Evolutionary conservation across 495 filamentous ascomycete genomes (phyloP).

Genomic region (Acidomyces sp.): DNA sequence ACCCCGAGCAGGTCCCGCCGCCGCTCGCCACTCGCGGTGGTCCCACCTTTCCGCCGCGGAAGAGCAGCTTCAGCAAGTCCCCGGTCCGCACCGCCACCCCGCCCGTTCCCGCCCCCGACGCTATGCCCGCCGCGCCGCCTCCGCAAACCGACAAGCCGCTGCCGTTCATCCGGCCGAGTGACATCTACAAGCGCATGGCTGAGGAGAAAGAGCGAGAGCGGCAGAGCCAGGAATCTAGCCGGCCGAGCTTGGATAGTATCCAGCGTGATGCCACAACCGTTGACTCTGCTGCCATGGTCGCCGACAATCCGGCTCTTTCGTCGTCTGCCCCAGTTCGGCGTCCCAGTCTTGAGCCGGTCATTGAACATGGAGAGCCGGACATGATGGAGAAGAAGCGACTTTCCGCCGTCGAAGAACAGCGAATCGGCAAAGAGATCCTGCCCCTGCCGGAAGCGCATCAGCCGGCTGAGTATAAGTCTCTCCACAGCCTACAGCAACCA

Average conservation of each 20-base stretch:
- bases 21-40: slow-evolving; percentile 22
- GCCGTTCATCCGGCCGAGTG: slow-evolving; percentile 58
- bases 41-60: slow-evolving; percentile 39
- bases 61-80: slow-evolving; percentile 45
- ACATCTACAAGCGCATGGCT: slow-evolving; percentile 63
- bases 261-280: slow-evolving; percentile 9
- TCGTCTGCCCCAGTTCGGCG: slow-evolving; percentile 13
- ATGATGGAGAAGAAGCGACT: no score
- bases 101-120: not conserved
- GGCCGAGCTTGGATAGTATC: slow-evolving; percentile 27
- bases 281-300: slow-evolving; percentile 10
- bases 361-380: slow-evolving; percentile 21
- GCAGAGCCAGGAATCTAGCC: slow-evolving; percentile 35
- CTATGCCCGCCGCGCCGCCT: not conserved
- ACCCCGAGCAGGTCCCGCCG: slow-evolving; percentile 26
- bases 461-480: slow-evolving; percentile 3
- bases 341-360: slow-evolving; percentile 18
- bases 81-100: slow-evolving; percentile 16
- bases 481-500: slow-evolving; percentile 1
- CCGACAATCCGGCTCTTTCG: slow-evolving; percentile 16
- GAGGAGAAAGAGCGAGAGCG: slow-evolving; percentile 50
- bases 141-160: slow-evolving; percentile 29
- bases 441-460: not conserved
- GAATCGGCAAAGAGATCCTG: not conserved
- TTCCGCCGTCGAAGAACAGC: not conserved